These are phyloP conservation scores for Oehlia diaphana DNA, from an alignment of 192 early-diverging fungal genomes.

Conservation along the genomic window DNA sequence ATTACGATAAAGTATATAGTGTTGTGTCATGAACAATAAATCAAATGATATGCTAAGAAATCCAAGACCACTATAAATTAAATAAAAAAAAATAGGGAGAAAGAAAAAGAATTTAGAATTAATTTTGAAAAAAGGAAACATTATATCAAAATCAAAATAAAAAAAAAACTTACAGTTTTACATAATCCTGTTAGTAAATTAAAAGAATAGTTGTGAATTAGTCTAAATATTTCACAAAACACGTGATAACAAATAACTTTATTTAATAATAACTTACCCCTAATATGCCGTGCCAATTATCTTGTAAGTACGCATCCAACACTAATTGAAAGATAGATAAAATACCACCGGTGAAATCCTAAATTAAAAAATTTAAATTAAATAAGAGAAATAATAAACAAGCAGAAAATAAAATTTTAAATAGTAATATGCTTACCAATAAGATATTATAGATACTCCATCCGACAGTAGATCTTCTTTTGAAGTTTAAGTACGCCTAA, in stretches of 20 bases:
- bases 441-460: constrained; percentile 91
- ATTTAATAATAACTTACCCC: constrained; percentile 42
- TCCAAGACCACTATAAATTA: constrained; percentile 63
- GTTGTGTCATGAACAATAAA: constrained; percentile 78
- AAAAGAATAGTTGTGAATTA: neutral
- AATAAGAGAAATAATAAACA: neutral
- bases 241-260: neutral
- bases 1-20: constrained; percentile 73
- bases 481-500: constrained; percentile 69
- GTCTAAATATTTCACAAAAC: no score
- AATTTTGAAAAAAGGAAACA: neutral
- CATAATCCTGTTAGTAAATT: constrained; percentile 42
- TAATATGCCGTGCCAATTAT: constrained; percentile 61
- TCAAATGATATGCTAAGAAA: constrained; percentile 81
- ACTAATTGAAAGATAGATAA: constrained; percentile 77
- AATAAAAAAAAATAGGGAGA: neutral
- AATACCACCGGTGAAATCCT: constrained; percentile 81
- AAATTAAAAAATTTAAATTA: neutral
- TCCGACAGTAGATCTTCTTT: constrained; percentile 76
- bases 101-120: constrained; percentile 14
- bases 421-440: constrained; percentile 38
- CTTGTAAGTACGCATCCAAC: constrained; percentile 64
- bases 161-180: constrained; percentile 54
- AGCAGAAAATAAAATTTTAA: neutral
- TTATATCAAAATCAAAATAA: neutral